These are phyloP conservation scores for Fomitopsis betulina DNA, from an alignment of 1,284 basidiomycete genomes.

Conservation along the genomic window DNA sequence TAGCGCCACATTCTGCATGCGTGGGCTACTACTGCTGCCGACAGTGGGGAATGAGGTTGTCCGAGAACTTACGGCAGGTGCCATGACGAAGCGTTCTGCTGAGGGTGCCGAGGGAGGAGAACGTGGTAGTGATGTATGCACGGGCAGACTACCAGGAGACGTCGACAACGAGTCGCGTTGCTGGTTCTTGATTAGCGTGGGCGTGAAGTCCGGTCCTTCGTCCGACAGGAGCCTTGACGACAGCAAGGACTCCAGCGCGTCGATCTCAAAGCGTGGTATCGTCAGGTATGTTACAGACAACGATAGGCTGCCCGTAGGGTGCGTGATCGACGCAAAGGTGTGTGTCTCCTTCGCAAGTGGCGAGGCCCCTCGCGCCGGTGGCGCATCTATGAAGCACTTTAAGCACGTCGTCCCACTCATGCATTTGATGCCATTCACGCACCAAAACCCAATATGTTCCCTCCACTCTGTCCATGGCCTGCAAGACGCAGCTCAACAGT, in stretches of 20 bases:
- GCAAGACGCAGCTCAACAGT: conserved; percentile 48
- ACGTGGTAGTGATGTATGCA: conserved; percentile 37
- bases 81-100: conserved; percentile 54
- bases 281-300: conserved; percentile 61
- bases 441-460: conserved; percentile 38
- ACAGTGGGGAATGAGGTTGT: conserved; percentile 30
- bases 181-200: conserved; percentile 53
- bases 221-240: conserved; percentile 66
- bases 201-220: conserved; percentile 54
- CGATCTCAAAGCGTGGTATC: conserved; percentile 63
- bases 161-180: conserved; percentile 46
- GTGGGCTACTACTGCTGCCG: conserved; percentile 25
- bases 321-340: conserved; percentile 57
- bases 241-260: conserved; percentile 68
- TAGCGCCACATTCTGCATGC: conserved; percentile 32
- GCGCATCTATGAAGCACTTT: conserved; percentile 27
- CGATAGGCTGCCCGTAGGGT: conserved; percentile 60
- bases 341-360: conserved; percentile 49
- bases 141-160: conserved; percentile 39
- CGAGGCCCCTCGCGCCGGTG: conserved; percentile 34
- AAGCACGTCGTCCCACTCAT: conserved; percentile 17
- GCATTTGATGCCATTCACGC: conserved; percentile 17
- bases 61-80: conserved; percentile 32
- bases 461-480: conserved; percentile 28
- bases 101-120: conserved; percentile 39